Evolutionary conservation across 1,139 yeast genomes (phyloP), one percentile per base, ranked within the genome.

Genomic region (Hanseniaspora sp.): DNA sequence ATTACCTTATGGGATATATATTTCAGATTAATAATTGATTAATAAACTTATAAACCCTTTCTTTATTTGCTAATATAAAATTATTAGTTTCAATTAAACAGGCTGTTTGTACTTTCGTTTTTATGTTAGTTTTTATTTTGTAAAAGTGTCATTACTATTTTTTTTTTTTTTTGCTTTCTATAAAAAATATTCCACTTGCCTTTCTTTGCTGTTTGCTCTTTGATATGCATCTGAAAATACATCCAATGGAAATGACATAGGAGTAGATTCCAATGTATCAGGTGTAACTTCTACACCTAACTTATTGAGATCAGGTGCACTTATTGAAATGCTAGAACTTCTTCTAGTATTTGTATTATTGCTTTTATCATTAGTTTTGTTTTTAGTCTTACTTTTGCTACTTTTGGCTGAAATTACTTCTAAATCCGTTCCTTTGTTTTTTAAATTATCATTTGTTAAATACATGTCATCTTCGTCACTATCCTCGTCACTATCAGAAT

Each of bases 181-280:
- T 64, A 84, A 70, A 65, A 84, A 84, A 64, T 84, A 84, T 58
- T 84, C 92, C 39, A 84, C 86, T 47, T 79, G 79, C 58, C 76
- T 72, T 15, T 71, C 56, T 4, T 61, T 59, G 8, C 69, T 69
- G 11, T 67, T 64, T 33, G 59, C 62, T 8, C 66, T 61, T 51
- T 66, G 70, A 53, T 65, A 67, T 30, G 62, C 61, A 43, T 66
- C 69, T n/a, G 70, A 67, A 49, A 65, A 67, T 13, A 66, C 59
- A 45, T 67, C 69, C 1, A 56, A 31, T 9, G 58, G 60, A 7
- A 57, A 23, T 31, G 48, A 29, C 2, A 52, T 18, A 13, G 40
- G 54, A 11, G 54, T 37, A 8, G 28, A 44, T 39, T 48, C 54
- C 33, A 51, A 45, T 7, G 17, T 35, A 1, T 41, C 52, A 3